Base-by-base conservation (phyloP, 164 flowering plant species). In the Chimonanthus praecox region DNA sequence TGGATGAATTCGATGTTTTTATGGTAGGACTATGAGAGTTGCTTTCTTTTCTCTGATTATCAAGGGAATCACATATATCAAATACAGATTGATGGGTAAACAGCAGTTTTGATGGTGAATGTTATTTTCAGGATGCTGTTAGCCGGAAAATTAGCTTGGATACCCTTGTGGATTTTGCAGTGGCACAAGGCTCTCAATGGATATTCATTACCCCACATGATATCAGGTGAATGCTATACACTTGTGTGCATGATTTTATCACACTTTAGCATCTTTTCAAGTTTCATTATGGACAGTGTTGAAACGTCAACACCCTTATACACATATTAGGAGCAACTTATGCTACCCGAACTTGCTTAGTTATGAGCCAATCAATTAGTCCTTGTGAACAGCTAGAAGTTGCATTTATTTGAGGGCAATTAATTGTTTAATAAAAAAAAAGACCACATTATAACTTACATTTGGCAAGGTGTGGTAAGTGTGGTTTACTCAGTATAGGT, bases 1-100 rank as follows among this genome's bases (percentile, higher is more conserved):
- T 96, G 99, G 98, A 96, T 74, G 98, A 96, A 81, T 96, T 94
- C 86, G 99, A 96, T 84, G 99, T 96, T 16, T 96, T 93, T 83
- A 96, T 96, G 98, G 99, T 96, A 82, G 67, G 47, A 7, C 15
- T 10, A 62, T 5, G 46, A 9, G 54, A 18, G 20, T 4, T 48
- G 33, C 54, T 47, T 48, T 21, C 18, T 6, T 47, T 18, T n/a
- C 21, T 47, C 11, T 18, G 7, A 47, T 15, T 47, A 48, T 33
- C 46, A 43, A 65, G 33, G 11, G 9, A 68, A 45, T 44, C 46
- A 15, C 47, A 10, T 13, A 33, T 10, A 10, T 45, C 16, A 44
- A 66, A 66, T 44, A 46, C 13, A 33, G 11, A 10, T 66, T 8
- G 16, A 43, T 4, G 46, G 16, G 4, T 5, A n/a, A 66, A 66